Evolutionary conservation across 257 asterid genomes (phyloP), one percentile per base, ranked within the genome.

Genomic region (Euphrasia confusa): DNA sequence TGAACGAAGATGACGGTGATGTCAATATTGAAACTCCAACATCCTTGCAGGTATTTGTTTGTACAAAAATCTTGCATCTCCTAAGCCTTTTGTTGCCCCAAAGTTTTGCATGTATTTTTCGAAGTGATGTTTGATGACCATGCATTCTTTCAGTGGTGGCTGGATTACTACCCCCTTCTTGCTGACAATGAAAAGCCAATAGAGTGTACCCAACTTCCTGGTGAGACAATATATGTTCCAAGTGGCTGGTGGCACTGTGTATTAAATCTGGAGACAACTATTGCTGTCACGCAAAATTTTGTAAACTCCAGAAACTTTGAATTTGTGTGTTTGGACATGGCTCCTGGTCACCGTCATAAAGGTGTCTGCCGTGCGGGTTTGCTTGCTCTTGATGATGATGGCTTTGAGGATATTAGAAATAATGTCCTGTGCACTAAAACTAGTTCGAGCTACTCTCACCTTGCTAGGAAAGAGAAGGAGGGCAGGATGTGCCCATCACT

Each of bases 211-310:
- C 99, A 93, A 77, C 83, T 84, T 74, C 99, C 97, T 57, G 99
- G 99, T 14, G 97, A 93, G 79, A 93, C 97, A 52, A 84, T 93
- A 83, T 89, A 71, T 75, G 99, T 93, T 15, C 99, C 99, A 49
- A 93, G 94, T 76, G 99, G 99, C 56, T 93, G 99, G 99, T 93
- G 99, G 99, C 99, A 93, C 81, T 93, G 99, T 73, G 91, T 93
- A 61, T 80, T 93, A 63, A 93, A 89, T 79, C 71, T 93, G 83
- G 99, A 93, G 80, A 84, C 96, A 21, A 79, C 89, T 55, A 69
- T 93, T 69, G 99, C 99, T 33, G 95, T 93, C 68, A 93, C 99
- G 7, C 99, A 93, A 75, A 93, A 93, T 78, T 93, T 77, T 77
- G 96, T 87, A 24, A 85, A 85, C 75, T 79, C 96, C 74, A 87